Base-by-base conservation (phyloP, 257 asterid species). In the Lycium barbarum region DNA sequence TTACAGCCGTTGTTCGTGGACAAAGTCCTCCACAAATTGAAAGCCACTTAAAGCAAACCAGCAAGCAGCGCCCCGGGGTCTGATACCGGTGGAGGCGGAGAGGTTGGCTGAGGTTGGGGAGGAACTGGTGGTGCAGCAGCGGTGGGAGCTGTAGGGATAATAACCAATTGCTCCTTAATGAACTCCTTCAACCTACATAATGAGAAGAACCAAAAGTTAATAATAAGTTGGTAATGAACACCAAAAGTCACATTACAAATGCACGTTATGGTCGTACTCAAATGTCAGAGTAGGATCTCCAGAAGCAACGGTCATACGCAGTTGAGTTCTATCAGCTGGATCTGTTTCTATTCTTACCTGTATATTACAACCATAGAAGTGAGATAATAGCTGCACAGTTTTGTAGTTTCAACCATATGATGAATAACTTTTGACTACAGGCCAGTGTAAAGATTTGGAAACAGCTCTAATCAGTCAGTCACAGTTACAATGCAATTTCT, bases 341-440 rank as follows among this genome's bases (percentile, higher is more conserved):
- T 95, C 99, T 18, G 99, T 95, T 92, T 95, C 99, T 86, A 95
- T 90, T 93, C 99, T 92, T 86, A 91, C 78, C 99, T 95, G 92
- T 84, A 86, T 65, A 26, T 26, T 26, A 81, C 74, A 55, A 49
- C 81, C 63, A 83, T 55, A 78, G 33, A 33, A 26, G 83, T 58
- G 78, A 80, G 83, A 18, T 26, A n/a, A 73, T 17, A 80, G 61
- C 63, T 35, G 67, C 26, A 83, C 36, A 22, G 53, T 70, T 36
- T 35, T 15, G 26, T 70, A 38, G 78, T 70, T 70, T 70, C 78
- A 26, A 53, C 65, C 3, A 53, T 22, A 53, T 7, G 49, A 78
- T 78, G 53, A 47, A 78, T 78, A 49, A 49, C 53, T 40, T 70
- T 40, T 70, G 22, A 68, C 79, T 43, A 38, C 45, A 49, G 47